These are phyloP conservation scores for Penicillium sp. DNA, from an alignment of 2,329 filamentous ascomycete species.

Conservation along the genomic window DNA sequence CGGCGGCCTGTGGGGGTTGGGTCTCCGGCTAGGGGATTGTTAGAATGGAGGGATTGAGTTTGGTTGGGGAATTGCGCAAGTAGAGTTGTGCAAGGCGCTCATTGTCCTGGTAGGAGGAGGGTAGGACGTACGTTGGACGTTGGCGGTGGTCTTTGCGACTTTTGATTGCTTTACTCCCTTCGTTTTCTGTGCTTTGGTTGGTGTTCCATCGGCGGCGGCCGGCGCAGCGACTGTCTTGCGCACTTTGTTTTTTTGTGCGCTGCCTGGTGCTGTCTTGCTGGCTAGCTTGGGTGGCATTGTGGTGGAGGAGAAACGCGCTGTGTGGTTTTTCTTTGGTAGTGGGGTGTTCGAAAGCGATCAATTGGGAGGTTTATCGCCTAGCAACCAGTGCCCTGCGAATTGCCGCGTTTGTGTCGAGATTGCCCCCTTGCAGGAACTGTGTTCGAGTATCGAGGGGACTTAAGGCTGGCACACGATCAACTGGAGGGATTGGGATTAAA, in stretches of 20 bases:
- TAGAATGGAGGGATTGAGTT: constrained; percentile 1
- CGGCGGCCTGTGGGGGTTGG: constrained; percentile 55
- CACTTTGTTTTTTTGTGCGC: constrained; percentile 4
- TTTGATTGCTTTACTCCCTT: constrained; percentile 18
- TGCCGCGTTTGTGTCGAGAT: neutral
- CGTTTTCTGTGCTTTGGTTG: constrained; percentile 18
- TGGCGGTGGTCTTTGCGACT: constrained; percentile 21
- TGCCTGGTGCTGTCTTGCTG: constrained; percentile 11
- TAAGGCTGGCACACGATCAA: neutral
- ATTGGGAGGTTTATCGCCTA: constrained; percentile 2
- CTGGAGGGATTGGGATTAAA: neutral
- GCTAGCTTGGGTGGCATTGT: constrained; percentile 28
- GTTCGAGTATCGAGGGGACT: neutral
- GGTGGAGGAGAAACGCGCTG: neutral
- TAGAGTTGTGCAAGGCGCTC: neutral
- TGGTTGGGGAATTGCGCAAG: neutral
- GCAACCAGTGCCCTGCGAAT: neutral
- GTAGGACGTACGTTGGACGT: constrained; percentile 33
- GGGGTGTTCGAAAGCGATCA: constrained; percentile 6
- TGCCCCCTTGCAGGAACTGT: constrained; percentile 1
- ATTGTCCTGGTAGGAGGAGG: no score
- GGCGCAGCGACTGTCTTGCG: constrained; percentile 2
- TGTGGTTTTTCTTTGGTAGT: neutral
- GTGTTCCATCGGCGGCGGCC: constrained; percentile 11
- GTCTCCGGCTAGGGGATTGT: constrained; percentile 54